These are phyloP conservation scores for Punica granatum DNA, from an alignment of 345 rosid genomes.

Conservation along the genomic window DNA sequence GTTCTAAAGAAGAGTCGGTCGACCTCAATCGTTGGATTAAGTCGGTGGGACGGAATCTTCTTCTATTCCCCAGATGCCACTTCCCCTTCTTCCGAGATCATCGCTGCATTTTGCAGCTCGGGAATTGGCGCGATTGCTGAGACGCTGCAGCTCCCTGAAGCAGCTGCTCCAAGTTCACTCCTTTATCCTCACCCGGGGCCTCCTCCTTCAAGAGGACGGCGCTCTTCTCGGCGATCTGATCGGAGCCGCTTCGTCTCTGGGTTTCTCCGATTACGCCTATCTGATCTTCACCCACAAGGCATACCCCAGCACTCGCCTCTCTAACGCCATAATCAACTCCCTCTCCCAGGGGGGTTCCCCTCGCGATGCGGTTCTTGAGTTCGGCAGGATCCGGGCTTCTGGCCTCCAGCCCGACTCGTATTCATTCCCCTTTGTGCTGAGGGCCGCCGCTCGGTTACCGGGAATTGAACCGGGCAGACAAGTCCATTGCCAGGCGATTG, in stretches of 20 bases:
- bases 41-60: neutral
- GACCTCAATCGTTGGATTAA: neutral
- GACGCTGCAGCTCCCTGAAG: slow-evolving; percentile 29
- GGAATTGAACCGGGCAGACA: slow-evolving; percentile 39
- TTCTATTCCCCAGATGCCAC: neutral
- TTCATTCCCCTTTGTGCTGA: slow-evolving; percentile 52
- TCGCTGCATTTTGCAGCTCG: neutral
- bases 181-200: slow-evolving; percentile 33
- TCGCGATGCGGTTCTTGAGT: slow-evolving; percentile 36
- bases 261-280: slow-evolving; percentile 41
- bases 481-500: slow-evolving; percentile 43
- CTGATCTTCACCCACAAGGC: slow-evolving; percentile 28
- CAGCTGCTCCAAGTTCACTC: slow-evolving; percentile 46
- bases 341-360: slow-evolving; percentile 33
- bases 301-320: slow-evolving; percentile 27
- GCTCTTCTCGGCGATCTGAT: slow-evolving; percentile 39
- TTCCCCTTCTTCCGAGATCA: neutral
- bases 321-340: slow-evolving; percentile 53
- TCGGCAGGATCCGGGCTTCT: slow-evolving; percentile 31
- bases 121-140: slow-evolving; percentile 1
- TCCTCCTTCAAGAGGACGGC: slow-evolving; percentile 21
- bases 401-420: slow-evolving; percentile 55
- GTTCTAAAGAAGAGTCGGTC: neutral
- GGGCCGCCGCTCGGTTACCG: slow-evolving; percentile 32
- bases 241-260: slow-evolving; percentile 38